These are phyloP conservation scores for Leucocoprinus sp. DNA, from an alignment of 768 basidiomycete species.

Conservation along the genomic window DNA sequence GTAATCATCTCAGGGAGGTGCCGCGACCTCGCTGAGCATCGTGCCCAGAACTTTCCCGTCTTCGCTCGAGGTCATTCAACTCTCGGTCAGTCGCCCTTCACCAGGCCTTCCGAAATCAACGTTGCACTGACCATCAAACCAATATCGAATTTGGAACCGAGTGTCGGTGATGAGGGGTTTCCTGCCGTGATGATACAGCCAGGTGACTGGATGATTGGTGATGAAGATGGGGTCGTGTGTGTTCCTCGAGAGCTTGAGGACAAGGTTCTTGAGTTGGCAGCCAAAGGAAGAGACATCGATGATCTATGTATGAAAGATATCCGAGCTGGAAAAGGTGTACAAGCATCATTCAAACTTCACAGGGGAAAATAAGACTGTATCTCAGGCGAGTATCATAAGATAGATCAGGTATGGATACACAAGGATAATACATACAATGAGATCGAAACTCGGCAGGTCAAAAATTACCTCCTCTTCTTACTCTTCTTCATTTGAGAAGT, in stretches of 20 bases:
- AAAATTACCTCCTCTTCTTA: slow-evolving; percentile 6
- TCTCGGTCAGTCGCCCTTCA: slow-evolving; percentile 79
- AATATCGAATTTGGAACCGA: background rate
- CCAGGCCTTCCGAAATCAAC: slow-evolving; percentile 70
- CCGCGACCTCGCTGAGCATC: slow-evolving; percentile 77
- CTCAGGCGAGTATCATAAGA: too few species aligned
- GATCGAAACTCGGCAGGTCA: too few species aligned
- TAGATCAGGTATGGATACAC: too few species aligned
- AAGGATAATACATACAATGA: too few species aligned
- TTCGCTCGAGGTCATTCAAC: slow-evolving; percentile 80
- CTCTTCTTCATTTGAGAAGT: background rate
- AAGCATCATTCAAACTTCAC: slow-evolving; percentile 71
- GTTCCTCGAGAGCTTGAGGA: slow-evolving; percentile 49
- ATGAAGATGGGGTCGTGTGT: slow-evolving; percentile 85
- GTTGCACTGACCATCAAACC: slow-evolving; percentile 45
- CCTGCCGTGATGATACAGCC: slow-evolving; percentile 53
- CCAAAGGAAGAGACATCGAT: slow-evolving; percentile 56
- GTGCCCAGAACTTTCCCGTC: slow-evolving; percentile 62
- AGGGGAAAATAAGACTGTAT: slow-evolving; percentile 37
- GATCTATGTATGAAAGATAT: slow-evolving; percentile 69
- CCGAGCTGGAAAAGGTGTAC: slow-evolving; percentile 61
- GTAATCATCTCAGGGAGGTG: slow-evolving; percentile 81
- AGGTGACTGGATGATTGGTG: slow-evolving; percentile 80
- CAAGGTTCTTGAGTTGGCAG: slow-evolving; percentile 51
- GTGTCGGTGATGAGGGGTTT: slow-evolving; percentile 34